phyloP scores from a whole-genome alignment of 208 protist genomes.

The Crithidia fasciculata region DNA sequence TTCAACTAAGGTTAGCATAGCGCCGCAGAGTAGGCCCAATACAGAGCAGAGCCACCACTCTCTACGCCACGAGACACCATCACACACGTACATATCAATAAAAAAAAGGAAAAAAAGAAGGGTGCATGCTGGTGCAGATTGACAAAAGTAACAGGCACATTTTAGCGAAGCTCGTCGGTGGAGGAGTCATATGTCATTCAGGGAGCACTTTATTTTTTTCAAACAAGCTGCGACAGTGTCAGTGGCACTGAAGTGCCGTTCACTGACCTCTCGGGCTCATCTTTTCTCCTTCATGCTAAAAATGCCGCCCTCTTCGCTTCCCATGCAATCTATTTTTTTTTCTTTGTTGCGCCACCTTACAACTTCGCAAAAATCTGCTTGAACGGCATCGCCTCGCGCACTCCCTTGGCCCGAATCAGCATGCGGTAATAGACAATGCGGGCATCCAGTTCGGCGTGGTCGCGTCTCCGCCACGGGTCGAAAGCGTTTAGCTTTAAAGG shows the following conservation, averaged over 20 bases:
- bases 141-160: not conserved
- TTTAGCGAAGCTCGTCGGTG: too few relatives aligned
- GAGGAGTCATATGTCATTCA: too few relatives aligned
- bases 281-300: too few relatives aligned
- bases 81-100: not conserved
- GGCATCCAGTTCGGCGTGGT: conserved; percentile 38
- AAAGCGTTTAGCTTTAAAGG: conserved; percentile 41
- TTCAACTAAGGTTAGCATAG: too few relatives aligned
- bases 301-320: not conserved
- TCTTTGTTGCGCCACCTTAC: not conserved
- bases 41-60: not conserved
- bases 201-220: too few relatives aligned
- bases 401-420: conserved; percentile 39
- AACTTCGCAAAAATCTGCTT: conserved; percentile 12
- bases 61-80: too few relatives aligned
- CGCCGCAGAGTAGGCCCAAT: too few relatives aligned
- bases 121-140: not conserved
- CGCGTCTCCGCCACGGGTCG: conserved; percentile 37
- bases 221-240: too few relatives aligned
- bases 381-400: conserved; percentile 36
- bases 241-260: too few relatives aligned
- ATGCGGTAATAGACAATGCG: conserved; percentile 38
- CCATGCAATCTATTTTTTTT: not conserved
- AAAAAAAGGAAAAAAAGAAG: not conserved
- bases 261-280: too few relatives aligned